Evolutionary conservation across 768 basidiomycete genomes (phyloP).

Genomic region (Boletus rubroflammeus): DNA sequence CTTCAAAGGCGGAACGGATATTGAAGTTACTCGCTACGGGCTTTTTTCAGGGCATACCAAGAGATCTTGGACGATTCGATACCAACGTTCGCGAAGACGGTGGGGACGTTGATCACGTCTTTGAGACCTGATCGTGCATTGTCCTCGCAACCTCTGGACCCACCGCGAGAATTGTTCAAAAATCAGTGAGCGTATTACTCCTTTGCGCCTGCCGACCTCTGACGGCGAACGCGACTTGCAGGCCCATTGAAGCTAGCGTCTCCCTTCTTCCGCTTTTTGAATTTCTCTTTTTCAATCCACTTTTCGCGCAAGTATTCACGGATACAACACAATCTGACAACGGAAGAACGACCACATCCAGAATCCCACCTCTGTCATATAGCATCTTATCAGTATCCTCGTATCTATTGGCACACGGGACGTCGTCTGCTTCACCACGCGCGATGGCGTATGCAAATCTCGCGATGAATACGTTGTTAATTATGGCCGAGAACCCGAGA

Average conservation of each 20-base stretch:
- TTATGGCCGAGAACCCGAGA: constrained; percentile 46
- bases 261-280: constrained; percentile 60
- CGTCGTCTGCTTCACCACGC: constrained; percentile 54
- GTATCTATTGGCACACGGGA: constrained; percentile 65
- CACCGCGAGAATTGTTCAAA: constrained; percentile 53
- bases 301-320: constrained; percentile 47
- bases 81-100: constrained; percentile 46
- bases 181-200: constrained; percentile 41
- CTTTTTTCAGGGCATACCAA: constrained; percentile 48
- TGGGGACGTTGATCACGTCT: constrained; percentile 51
- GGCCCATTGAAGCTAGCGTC: constrained; percentile 60
- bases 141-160: constrained; percentile 42
- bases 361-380: constrained; percentile 38
- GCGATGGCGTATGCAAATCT: constrained; percentile 62
- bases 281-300: constrained; percentile 48
- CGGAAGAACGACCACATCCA: constrained; percentile 19
- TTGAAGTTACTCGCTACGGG: background rate
- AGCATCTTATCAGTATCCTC: constrained; percentile 57
- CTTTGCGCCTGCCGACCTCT: background rate
- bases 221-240: constrained; percentile 24
- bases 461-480: constrained; percentile 49
- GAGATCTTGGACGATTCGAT: constrained; percentile 50
- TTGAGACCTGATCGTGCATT: constrained; percentile 55
- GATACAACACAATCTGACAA: constrained; percentile 32
- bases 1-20: background rate